Percentiles rank a stretch among this genome's conserved stretches.
Conservation (phyloP, 345 rosid species). For the Erucastrum elatum region DNA sequence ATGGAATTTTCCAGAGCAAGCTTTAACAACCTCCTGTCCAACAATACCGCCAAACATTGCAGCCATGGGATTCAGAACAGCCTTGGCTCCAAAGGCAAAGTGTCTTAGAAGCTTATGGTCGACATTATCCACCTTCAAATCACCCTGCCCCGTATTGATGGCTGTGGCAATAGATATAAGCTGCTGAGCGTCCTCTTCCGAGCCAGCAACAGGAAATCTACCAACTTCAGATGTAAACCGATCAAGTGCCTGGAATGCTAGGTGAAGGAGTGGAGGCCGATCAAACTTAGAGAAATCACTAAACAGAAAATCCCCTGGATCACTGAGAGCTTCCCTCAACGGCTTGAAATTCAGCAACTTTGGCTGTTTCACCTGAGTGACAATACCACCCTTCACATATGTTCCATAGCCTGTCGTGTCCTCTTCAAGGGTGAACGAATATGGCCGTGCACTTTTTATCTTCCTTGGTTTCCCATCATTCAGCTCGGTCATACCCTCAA, state of each 20-base stretch:
- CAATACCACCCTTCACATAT: constrained; percentile 1
- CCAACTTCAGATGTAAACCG: constrained; percentile 48
- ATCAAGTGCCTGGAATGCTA: background rate
- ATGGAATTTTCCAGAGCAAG: constrained; percentile 98
- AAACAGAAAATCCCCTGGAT: background rate
- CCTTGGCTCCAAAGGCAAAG: constrained; percentile 95
- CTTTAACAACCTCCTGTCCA: constrained; percentile 98
- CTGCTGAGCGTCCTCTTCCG: constrained; percentile 85
- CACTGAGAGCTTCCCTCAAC: background rate
- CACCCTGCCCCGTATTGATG: constrained; percentile 72
- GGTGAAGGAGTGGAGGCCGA: background rate
- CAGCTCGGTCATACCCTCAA: constrained; percentile 88
- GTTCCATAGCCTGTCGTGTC: constrained; percentile 56
- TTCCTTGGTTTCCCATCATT: constrained; percentile 98
- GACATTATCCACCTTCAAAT: constrained; percentile 68
- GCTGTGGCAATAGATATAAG: constrained; percentile 59
- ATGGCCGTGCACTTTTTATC: constrained; percentile 78
- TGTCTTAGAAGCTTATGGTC: constrained; percentile 72
- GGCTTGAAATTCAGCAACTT: background rate
- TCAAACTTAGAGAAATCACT: constrained; percentile 3
- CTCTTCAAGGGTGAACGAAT: constrained; percentile 90
- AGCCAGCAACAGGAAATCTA: constrained; percentile 82
- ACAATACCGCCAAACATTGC: constrained; percentile 99
- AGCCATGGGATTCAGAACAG: constrained; percentile 97
- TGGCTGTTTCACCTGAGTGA: constrained; percentile 1